Evolutionary conservation across 192 early-diverging fungal genomes (phyloP), one percentile per base, ranked within the genome.

Genomic region (Backusella luteola): DNA sequence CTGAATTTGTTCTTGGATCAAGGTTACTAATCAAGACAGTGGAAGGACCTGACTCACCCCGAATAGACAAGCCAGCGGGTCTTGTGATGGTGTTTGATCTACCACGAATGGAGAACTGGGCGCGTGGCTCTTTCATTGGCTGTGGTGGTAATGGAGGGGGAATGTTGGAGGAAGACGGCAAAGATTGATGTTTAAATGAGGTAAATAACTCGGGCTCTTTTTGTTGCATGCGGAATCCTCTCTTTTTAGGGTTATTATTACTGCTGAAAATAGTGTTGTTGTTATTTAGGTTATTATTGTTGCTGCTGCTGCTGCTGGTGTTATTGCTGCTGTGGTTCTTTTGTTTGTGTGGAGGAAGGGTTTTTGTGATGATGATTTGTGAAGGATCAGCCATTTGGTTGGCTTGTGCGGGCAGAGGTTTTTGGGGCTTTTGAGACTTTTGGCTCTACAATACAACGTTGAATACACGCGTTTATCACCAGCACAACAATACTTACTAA

Each of bases 41-140:
- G 8, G 82, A 79, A 39, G 87, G 87, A 0, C 87, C 87, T 46
- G 84, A 81, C 71, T 86, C 87, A 9, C 87, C 87, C 23, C 82
- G 72, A 76, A 88, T 79, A 9, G 80, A 77, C 8, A 84, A 71
- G 29, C 74, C 80, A 46, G 75, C 9, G 2, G 53, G 49, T 14
- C 19, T 41, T 3, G 44, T 6, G 17, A 2, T 38, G 0, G 38
- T 53, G 59, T 8, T 36, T 3, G 69, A 59, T 63, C 66, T 6
- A 38, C 67, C 69, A 29, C 69, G 44, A 53, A 71, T 69, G 38
- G 69, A 77, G 19, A 77, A 49, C 23, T 35, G 29, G 5, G 67
- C 3, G 29, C 34, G 67, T 36, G 34, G 67, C 2, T 34, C 34
- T 68, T 34, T 32, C 29, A 36, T 34, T 68, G 67, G 17, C 14